Evolutionary conservation across 495 filamentous ascomycete species (phyloP).

Genomic region (Hypoxylon perforatum): DNA sequence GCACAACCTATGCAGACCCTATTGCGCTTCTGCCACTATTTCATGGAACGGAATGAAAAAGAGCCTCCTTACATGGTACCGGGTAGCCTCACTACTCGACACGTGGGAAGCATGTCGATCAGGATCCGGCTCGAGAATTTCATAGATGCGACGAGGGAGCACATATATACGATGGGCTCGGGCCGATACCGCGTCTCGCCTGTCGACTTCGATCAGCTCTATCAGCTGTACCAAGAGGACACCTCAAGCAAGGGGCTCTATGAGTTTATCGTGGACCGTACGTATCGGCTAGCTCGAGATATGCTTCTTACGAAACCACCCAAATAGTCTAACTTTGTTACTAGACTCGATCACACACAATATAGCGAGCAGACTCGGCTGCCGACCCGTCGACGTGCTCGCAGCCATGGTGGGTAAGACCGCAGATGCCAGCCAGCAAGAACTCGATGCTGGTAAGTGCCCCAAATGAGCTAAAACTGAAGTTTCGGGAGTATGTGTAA

Average conservation of each 20-base stretch:
- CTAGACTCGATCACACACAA: slow-evolving; percentile 29
- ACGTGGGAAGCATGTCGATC: slow-evolving; percentile 8
- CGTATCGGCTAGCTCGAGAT: background rate
- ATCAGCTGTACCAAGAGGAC: slow-evolving; percentile 35
- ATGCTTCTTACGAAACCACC: background rate
- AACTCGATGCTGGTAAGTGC: slow-evolving; percentile 29
- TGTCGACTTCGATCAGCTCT: slow-evolving; percentile 34
- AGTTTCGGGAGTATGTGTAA: background rate
- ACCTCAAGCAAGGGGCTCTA: slow-evolving; percentile 35
- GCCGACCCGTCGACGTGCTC: slow-evolving; percentile 31
- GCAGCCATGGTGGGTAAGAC: slow-evolving; percentile 32
- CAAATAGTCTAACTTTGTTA: background rate
- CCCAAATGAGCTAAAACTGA: background rate
- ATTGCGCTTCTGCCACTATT: slow-evolving; percentile 10
- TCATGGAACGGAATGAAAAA: background rate
- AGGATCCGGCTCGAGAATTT: slow-evolving; percentile 11
- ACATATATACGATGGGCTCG: slow-evolving; percentile 30
- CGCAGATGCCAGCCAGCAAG: slow-evolving; percentile 23
- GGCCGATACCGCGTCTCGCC: slow-evolving; percentile 25
- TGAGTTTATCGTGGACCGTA: slow-evolving; percentile 38
- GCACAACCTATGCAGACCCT: background rate
- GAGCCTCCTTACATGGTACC: background rate
- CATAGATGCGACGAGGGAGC: slow-evolving; percentile 19
- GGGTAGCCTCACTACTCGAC: background rate
- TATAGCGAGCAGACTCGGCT: slow-evolving; percentile 16